Evolutionary conservation across 345 rosid genomes (phyloP).

Genomic region (Boechera retrofracta): DNA sequence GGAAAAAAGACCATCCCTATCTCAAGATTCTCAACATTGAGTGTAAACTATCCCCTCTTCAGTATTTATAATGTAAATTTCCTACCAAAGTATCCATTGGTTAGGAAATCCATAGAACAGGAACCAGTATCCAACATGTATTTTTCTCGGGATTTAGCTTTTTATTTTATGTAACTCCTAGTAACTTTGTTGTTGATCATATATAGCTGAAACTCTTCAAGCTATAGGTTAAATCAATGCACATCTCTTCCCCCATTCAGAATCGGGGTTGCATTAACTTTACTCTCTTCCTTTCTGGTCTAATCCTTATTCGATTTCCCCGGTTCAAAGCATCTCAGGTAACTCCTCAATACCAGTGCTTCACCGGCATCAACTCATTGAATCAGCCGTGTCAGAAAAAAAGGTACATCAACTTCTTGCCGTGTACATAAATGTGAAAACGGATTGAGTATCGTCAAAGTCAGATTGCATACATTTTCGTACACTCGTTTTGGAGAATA

Average conservation of each 20-base stretch:
- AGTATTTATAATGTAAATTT: slow-evolving; percentile 33
- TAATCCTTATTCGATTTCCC: slow-evolving; percentile 28
- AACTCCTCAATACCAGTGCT: slow-evolving; percentile 10
- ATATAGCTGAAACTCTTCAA: slow-evolving; percentile 39
- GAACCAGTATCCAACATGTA: slow-evolving; percentile 35
- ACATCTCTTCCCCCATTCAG: slow-evolving; percentile 16
- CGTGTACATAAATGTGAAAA: slow-evolving; percentile 9
- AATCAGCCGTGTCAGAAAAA: slow-evolving; percentile 8
- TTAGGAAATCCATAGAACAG: slow-evolving; percentile 38
- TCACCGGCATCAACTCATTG: slow-evolving; percentile 20
- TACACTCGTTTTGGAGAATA: slow-evolving; percentile 60
- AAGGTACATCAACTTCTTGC: slow-evolving; percentile 21
- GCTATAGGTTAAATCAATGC: slow-evolving; percentile 38
- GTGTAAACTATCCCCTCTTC: slow-evolving; percentile 37
- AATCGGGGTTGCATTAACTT: slow-evolving; percentile 9
- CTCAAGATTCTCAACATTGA: slow-evolving; percentile 42
- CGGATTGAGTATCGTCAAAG: slow-evolving; percentile 4
- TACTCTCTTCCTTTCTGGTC: slow-evolving; percentile 18
- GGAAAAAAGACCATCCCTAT: slow-evolving; percentile 76
- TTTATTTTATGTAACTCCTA: slow-evolving; percentile 9
- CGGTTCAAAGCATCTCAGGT: slow-evolving; percentile 29
- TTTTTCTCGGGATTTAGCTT: slow-evolving; percentile 18
- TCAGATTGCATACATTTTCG: slow-evolving; percentile 85
- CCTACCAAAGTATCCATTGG: slow-evolving; percentile 31
- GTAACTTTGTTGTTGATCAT: slow-evolving; percentile 29